Base-by-base conservation (phyloP, 1,284 basidiomycete genomes). In the Ustilago tritici region DNA sequence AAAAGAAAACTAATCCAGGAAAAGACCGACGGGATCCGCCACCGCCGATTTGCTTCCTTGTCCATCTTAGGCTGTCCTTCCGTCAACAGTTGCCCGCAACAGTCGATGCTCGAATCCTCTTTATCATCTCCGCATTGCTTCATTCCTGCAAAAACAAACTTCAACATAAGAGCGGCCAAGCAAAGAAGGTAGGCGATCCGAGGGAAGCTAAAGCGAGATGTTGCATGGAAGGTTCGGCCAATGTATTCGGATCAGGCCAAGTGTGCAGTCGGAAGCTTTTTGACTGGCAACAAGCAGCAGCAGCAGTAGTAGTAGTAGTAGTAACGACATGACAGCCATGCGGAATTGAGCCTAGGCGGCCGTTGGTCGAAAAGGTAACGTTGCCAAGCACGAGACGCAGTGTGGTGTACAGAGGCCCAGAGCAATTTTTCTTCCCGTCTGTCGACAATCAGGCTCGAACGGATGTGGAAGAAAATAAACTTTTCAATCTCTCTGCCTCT, bases 1-100 rank as follows among this genome's bases (percentile, higher is more conserved):
- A 15, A 12, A 15, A 17, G 28, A 36, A 36, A 28, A 52, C n/a
- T 34, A 49, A 59, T 31, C 8, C 10, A 49, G 36, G 36, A 61
- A 60, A 49, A 50, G 46, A 19, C 47, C 49, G 47, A 60, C 47
- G 58, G 47, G 32, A 49, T 23, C 57, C 57, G 46, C 57, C 46
- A 52, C 49, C 8, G 10, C 17, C 31, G 11, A 12, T 52, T 38
- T n/a, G 7, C 19, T 31, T 14, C 34, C 14, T 8, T 28, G 4
- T 12, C 23, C 23, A 41, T 11, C 28, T 11, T 34, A 5, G 15
- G 19, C 23, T 17, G 34, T 17, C 36, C 34, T 38, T 19, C 31
- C 31, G 32, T 10, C 19, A 10, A 38, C 14, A 38, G 31, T 35
- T 34, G 31, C 34, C 52, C 7, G 12, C 50, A 32, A 17, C 32